Base-by-base conservation (phyloP, 176 grass and related monocot species). In the Oryza glaberrima region DNA sequence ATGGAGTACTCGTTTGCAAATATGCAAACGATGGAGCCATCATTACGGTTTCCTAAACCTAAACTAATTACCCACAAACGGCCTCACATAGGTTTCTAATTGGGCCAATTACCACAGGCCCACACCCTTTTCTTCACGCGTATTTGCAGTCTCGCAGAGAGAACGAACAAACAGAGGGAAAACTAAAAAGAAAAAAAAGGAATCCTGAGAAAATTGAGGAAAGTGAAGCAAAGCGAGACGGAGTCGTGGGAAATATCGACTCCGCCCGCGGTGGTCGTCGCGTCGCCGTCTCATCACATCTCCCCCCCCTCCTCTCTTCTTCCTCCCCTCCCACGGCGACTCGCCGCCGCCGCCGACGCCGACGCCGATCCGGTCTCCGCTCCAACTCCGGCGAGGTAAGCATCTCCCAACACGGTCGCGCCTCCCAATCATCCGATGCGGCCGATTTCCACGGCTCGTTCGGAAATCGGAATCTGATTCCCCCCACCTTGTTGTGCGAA, bases 381-480 rank as follows among this genome's bases (percentile, higher is more conserved):
- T 77, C 54, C 20, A 69, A 56, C 64, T 40, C 64, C 63, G 78
- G 71, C 60, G 85, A 76, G 80, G 67, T 87, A 80, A 65, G 58
- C 69, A 58, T 68, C 52, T 17, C 4, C 16, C 2, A 3, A 3
- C 61, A 69, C 34, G 69, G 30, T 2, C 30, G 19, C n/a, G 56
- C 15, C 65, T 41, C 7, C 20, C 52, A 32, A 58, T 58, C 54
- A n/a, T 54, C 63, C 63, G 40, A 43, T 68, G 36, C 48, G 47
- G 61, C 40, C 69, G 16, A 22, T 15, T 15, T 11, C 5, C 43
- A 70, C 28, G 17, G 8, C 71, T 72, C 22, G 8, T 35, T 25
- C 41, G 58, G 61, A 48, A 56, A 25, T 25, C 41, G 58, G 61
- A 48, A 56, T 56, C 56, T 20, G 15, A 22, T 80, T 7, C 34